These are phyloP conservation scores for Coemansia sp. DNA, from an alignment of 192 early-diverging fungal species.

Conservation along the genomic window DNA sequence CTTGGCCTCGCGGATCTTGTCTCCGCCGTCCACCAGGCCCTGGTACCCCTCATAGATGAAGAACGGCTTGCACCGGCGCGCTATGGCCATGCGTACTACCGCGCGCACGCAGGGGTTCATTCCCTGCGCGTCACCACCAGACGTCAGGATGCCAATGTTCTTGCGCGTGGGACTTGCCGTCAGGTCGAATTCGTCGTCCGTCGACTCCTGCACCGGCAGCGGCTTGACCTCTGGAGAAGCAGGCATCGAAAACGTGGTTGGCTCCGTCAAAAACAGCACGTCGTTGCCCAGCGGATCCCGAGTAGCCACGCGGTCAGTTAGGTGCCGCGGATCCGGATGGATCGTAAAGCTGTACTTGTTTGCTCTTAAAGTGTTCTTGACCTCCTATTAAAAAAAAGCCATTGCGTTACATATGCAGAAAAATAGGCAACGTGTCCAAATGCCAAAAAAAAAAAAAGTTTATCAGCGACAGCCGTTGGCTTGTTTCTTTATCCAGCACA, in stretches of 20 bases:
- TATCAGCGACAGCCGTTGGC: no score
- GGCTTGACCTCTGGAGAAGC: conserved; percentile 38
- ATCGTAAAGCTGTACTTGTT: conserved; percentile 19
- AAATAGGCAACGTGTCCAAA: background rate
- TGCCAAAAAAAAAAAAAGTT: background rate
- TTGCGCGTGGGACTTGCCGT: conserved; percentile 40
- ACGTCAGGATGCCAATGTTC: conserved; percentile 90
- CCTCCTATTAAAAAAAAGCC: conserved; percentile 12
- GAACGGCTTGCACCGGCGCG: conserved; percentile 77
- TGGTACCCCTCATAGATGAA: conserved; percentile 96
- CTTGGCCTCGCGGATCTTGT: conserved; percentile 73
- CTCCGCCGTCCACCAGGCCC: conserved; percentile 90
- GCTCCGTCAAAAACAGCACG: conserved; percentile 65
- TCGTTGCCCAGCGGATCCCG: conserved; percentile 83
- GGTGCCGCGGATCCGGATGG: conserved; percentile 31
- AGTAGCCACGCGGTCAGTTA: conserved; percentile 45
- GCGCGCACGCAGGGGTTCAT: conserved; percentile 96
- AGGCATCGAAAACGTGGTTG: conserved; percentile 53
- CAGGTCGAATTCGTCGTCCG: conserved; percentile 8
- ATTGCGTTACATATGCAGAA: no score
- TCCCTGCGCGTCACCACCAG: conserved; percentile 93
- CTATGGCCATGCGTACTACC: conserved; percentile 83
- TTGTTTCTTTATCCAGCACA: no score
- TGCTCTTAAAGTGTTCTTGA: conserved; percentile 21
- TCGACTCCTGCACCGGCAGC: conserved; percentile 1